phyloP scores from a whole-genome alignment of 306 rosid species.

The Prunus davidiana region DNA sequence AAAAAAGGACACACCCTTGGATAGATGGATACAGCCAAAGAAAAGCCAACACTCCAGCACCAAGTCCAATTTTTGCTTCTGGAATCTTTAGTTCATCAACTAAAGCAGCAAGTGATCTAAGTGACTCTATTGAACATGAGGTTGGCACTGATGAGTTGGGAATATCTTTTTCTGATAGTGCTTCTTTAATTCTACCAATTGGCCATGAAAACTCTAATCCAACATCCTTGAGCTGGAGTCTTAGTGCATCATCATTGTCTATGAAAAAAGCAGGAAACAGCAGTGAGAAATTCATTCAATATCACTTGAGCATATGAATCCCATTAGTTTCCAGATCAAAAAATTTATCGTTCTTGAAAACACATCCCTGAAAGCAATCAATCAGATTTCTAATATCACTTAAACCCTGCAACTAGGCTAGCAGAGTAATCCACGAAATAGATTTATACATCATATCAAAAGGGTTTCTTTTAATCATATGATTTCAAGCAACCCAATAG shows the following conservation, averaged over 20 bases:
- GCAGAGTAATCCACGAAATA: background rate
- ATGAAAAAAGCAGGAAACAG: slow-evolving; percentile 7
- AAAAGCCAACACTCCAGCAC: slow-evolving; percentile 77
- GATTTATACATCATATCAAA: background rate
- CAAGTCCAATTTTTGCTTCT: slow-evolving; percentile 60
- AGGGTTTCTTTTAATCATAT: background rate
- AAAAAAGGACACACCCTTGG: slow-evolving; percentile 48
- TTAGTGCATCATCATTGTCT: slow-evolving; percentile 62
- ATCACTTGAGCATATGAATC: background rate
- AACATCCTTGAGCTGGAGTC: slow-evolving; percentile 60
- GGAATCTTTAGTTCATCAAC: slow-evolving; percentile 67
- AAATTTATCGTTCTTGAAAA: background rate
- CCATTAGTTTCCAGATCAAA: background rate
- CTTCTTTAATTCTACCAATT: slow-evolving; percentile 48
- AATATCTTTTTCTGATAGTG: slow-evolving; percentile 39
- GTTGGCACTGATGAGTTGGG: slow-evolving; percentile 43
- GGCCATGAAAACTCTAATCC: slow-evolving; percentile 87
- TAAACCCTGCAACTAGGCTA: background rate
- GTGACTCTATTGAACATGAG: slow-evolving; percentile 56
- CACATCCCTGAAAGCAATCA: background rate
- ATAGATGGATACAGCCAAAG: slow-evolving; percentile 85
- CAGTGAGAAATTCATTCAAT: slow-evolving; percentile 8
- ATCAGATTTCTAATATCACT: background rate
- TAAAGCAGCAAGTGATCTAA: slow-evolving; percentile 56
- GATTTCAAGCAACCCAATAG: background rate